Evolutionary conservation across 2,329 filamentous ascomycete genomes (phyloP), one percentile per base, ranked within the genome.

Genomic region (Didymella lethalis): DNA sequence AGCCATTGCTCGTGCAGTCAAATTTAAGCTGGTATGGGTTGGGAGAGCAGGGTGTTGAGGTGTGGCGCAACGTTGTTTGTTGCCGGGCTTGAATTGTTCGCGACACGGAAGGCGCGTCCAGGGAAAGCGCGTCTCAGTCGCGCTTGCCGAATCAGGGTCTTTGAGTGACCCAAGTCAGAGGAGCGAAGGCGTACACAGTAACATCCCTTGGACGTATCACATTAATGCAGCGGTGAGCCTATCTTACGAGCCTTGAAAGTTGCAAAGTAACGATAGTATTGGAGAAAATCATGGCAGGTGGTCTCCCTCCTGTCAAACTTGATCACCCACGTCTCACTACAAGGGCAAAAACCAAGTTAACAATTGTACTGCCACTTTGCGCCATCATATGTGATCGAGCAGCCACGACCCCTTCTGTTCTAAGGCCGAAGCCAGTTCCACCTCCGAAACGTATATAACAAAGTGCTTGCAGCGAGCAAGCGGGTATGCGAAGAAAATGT

Each of bases 401-500:
- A 43, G 26, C 8, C 18, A 11, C 14, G 7, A 23, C n/a, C 12
- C 7, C 16, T 40, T 12, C 12, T 26, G 11, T 1, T 36, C 18
- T 26, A 26, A 55, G 31, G 54, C 32, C 47, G 25, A 48, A 52
- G 43, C 48, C 54, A 34, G 29, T 18, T 18, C 8, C 26, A 51
- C 12, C 54, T 28, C 16, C 47, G 14, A 41, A 38, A 28, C 4
- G 43, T 51, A 36, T 34, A 32, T 61, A 46, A 44, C 38, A 59
- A 48, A 36, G 32, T 59, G 64, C 58, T 55, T 66, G 58, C 47
- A 26, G 36, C 25, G 29, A 62, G 59, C 65, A 68, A 54, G 54
- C 57, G 60, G 62, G 63, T 65, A 62, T 67, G 65, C 63, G 47
- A 63, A 65, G 51, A 18, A 44, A 46, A 38, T 44, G 26, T 29